These are phyloP conservation scores for Metrosideros polymorpha DNA, from an alignment of 441 rosid genomes.

Conservation along the genomic window DNA sequence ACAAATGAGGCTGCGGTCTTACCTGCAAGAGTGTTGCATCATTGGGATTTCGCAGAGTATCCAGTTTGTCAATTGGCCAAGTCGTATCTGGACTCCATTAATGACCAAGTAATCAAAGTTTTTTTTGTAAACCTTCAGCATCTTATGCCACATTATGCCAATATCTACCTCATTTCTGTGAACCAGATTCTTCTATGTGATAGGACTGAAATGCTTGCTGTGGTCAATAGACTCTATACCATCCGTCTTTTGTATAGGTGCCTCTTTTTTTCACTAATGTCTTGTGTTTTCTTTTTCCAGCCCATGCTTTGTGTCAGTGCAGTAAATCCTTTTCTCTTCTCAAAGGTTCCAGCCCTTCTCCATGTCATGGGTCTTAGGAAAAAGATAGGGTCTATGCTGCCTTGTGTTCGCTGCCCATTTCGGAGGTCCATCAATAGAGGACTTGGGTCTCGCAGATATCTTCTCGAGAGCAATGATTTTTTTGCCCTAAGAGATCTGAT, in stretches of 20 bases:
- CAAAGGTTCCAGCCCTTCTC: slow-evolving; percentile 82
- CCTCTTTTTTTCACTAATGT: neutral
- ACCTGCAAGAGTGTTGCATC: slow-evolving; percentile 88
- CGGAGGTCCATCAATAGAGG: slow-evolving; percentile 71
- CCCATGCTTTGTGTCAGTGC: slow-evolving; percentile 99
- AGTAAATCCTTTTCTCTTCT: slow-evolving; percentile 80
- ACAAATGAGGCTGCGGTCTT: slow-evolving; percentile 74
- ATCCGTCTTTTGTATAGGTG: neutral
- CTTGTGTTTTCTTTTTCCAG: slow-evolving; percentile 37
- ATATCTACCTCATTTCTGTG: neutral
- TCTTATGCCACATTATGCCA: neutral
- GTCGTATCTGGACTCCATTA: slow-evolving; percentile 86
- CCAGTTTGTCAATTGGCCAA: slow-evolving; percentile 91
- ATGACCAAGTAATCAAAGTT: slow-evolving; percentile 57
- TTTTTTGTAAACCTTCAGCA: neutral
- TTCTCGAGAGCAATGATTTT: slow-evolving; percentile 91
- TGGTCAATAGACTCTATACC: neutral
- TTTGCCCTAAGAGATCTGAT: slow-evolving; percentile 85
- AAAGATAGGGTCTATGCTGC: slow-evolving; percentile 71
- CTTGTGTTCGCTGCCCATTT: slow-evolving; percentile 85
- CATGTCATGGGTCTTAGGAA: slow-evolving; percentile 68
- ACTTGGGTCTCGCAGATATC: slow-evolving; percentile 84
- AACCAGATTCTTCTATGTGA: neutral
- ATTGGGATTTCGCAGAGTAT: slow-evolving; percentile 81
- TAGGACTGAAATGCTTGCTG: neutral